A percentile compares a stretch with the other conserved stretches of the same genome.
Conservation (phyloP, 73 alveolate species). For the Uronychia setigera region DNA sequence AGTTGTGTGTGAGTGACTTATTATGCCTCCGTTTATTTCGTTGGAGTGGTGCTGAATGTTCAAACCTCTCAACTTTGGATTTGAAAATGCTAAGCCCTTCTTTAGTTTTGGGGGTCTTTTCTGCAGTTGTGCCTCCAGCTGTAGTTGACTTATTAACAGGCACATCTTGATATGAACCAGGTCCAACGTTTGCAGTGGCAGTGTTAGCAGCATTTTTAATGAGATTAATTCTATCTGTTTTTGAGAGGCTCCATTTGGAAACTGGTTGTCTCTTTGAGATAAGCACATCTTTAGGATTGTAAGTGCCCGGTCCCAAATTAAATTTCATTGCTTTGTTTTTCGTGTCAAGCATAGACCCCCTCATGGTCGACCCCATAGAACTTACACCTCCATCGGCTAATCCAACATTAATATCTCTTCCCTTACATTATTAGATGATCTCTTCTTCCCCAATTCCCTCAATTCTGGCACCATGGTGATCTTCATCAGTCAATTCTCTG, state of each 20-base stretch:
- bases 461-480: no score
- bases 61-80: slow-evolving; percentile 24
- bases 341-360: not conserved
- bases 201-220: not conserved
- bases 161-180: slow-evolving; percentile 7
- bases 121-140: not conserved
- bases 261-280: not conserved
- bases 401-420: not conserved
- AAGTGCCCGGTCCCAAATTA: not conserved
- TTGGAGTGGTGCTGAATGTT: not conserved
- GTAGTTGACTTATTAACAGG: not conserved
- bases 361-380: not conserved
- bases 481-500: not conserved
- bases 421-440: not conserved
- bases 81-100: slow-evolving; percentile 14
- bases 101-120: not conserved
- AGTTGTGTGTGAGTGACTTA: not conserved
- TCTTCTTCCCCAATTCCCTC: not conserved
- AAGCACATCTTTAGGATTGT: not conserved
- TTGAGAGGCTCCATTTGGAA: slow-evolving; percentile 13
- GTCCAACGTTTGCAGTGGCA: slow-evolving; percentile 1
- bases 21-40: not conserved
- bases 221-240: not conserved
- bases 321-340: not conserved
- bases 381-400: not conserved